Conservation (phyloP, 176 grass and related monocot species). For the Saccharum officinarum region DNA sequence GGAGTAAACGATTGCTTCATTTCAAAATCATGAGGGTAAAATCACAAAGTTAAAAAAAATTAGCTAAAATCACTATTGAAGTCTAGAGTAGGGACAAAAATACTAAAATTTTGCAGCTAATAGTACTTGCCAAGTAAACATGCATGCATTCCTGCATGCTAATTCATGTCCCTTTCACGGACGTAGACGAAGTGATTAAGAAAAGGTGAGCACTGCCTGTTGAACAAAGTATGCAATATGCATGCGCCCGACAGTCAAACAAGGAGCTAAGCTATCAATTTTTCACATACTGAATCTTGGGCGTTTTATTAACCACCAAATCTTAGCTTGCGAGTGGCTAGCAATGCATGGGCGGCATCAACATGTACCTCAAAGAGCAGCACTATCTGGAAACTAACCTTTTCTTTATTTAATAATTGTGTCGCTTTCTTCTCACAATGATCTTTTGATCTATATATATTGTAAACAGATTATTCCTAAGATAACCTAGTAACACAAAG, state of each 20-base stretch:
- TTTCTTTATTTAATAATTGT: background rate
- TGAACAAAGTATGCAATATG: background rate
- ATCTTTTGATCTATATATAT: background rate
- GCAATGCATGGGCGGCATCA: constrained; percentile 4
- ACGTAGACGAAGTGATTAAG: background rate
- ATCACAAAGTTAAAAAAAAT: no score
- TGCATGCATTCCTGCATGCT: background rate
- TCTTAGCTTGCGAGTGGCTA: constrained; percentile 22
- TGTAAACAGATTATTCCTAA: background rate
- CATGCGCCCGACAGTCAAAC: background rate
- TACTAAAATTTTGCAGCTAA: background rate
- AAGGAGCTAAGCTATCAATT: background rate
- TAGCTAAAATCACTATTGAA: no score
- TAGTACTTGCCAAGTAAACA: background rate
- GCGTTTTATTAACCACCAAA: background rate
- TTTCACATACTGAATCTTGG: background rate
- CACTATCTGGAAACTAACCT: background rate
- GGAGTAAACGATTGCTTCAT: no score
- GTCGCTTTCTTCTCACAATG: constrained; percentile 16
- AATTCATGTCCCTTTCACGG: background rate
- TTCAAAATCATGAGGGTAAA: no score
- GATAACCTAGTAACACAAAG: constrained; percentile 23
- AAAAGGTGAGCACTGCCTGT: background rate
- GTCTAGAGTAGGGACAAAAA: no score
- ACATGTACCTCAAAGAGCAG: background rate